Evolutionary conservation across 2,329 filamentous ascomycete genomes (phyloP).

Genomic region (Acarospora socialis): DNA sequence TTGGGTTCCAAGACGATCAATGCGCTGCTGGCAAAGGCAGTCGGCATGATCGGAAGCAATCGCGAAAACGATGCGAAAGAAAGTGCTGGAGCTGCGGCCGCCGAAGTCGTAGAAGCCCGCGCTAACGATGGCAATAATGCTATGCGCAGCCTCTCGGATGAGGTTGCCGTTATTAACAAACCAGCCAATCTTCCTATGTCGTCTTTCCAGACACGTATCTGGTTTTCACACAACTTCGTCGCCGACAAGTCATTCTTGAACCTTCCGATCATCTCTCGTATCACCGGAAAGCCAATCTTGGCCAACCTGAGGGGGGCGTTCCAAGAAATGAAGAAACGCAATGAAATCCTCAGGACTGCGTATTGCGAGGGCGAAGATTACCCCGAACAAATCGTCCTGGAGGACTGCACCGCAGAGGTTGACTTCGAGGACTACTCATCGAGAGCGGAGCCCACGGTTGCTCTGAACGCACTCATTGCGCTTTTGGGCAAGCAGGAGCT

Average conservation of each 20-base stretch:
- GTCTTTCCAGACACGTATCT: constrained; percentile 16
- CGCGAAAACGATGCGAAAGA: constrained; percentile 1
- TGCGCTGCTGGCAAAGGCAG: constrained; percentile 14
- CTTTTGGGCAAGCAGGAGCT: constrained; percentile 7
- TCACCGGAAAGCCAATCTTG: constrained; percentile 12
- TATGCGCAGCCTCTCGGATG: not conserved
- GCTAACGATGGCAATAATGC: too few relatives aligned
- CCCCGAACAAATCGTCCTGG: constrained; percentile 14
- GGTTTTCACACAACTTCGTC: constrained; percentile 16
- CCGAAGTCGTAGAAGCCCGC: constrained; percentile 7
- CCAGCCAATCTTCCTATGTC: constrained; percentile 16
- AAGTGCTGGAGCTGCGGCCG: constrained; percentile 1
- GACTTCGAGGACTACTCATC: constrained; percentile 13
- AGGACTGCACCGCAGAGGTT: constrained; percentile 11
- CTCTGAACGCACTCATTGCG: constrained; percentile 8
- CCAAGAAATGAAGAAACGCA: constrained; percentile 12
- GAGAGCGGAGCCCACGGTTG: constrained; percentile 9
- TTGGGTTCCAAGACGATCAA: constrained; percentile 16
- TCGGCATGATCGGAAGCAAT: constrained; percentile 12
- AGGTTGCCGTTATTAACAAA: constrained; percentile 6
- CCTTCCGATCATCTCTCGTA: constrained; percentile 12
- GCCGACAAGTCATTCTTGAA: constrained; percentile 15
- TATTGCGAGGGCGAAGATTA: constrained; percentile 17
- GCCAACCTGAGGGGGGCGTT: constrained; percentile 10
- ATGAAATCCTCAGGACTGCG: constrained; percentile 14